Evolutionary conservation across 2,329 filamentous ascomycete species (phyloP).

Genomic region (Diaporthe velutina): DNA sequence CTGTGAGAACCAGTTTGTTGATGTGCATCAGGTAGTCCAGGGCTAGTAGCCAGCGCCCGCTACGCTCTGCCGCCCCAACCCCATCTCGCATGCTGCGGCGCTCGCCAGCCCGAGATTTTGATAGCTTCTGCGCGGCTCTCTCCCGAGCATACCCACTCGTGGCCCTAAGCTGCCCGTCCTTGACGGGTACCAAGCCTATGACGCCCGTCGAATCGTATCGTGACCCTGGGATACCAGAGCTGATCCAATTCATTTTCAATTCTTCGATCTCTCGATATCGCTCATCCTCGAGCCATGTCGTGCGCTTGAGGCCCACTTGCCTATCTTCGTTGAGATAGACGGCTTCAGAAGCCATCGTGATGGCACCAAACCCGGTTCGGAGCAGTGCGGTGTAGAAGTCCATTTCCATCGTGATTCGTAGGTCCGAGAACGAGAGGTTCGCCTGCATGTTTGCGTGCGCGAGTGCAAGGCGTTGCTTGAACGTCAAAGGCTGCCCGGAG

Average conservation of each 20-base stretch:
- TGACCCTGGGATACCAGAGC: constrained; percentile 59
- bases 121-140: constrained; percentile 72
- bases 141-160: constrained; percentile 77
- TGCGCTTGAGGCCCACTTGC: constrained; percentile 77
- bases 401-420: constrained; percentile 87
- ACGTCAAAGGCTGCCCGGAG: constrained; percentile 52
- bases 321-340: constrained; percentile 95
- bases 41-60: constrained; percentile 82
- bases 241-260: constrained; percentile 64
- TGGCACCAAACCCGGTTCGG: constrained; percentile 86
- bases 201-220: constrained; percentile 66
- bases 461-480: constrained; percentile 72
- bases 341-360: constrained; percentile 94
- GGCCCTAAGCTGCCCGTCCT: constrained; percentile 57
- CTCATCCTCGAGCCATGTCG: constrained; percentile 94
- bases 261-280: constrained; percentile 82
- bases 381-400: constrained; percentile 95
- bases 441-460: constrained; percentile 94
- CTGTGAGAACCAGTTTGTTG: constrained; percentile 71
- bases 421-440: constrained; percentile 84
- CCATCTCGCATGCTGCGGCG: constrained; percentile 68
- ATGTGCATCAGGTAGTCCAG: constrained; percentile 84
- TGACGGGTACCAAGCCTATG: constrained; percentile 68
- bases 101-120: constrained; percentile 59
- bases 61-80: constrained; percentile 83